A percentile compares a stretch with the other conserved stretches of the same genome.
These are phyloP conservation scores for Aspergillus brunneoviolaceus DNA, from an alignment of 2,329 filamentous ascomycete genomes.

Conservation along the genomic window DNA sequence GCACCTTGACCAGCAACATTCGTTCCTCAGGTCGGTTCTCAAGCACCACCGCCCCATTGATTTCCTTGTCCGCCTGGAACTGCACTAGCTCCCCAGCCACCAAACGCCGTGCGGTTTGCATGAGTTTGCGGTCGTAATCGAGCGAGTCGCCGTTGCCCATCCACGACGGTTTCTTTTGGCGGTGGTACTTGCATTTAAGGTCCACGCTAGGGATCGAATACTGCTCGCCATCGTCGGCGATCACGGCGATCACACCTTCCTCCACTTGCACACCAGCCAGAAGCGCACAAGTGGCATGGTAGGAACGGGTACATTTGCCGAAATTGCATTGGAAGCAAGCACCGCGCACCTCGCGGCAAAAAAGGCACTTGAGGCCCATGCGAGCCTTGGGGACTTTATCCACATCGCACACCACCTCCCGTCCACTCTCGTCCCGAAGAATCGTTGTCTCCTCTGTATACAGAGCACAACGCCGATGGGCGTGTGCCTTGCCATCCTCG, in stretches of 20 bases:
- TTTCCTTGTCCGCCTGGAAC: slow-evolving; percentile 79
- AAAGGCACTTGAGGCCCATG: slow-evolving; percentile 88
- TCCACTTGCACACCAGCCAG: slow-evolving; percentile 91
- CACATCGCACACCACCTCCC: slow-evolving; percentile 75
- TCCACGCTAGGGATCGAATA: slow-evolving; percentile 91
- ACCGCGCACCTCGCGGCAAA: slow-evolving; percentile 91
- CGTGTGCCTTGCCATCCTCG: slow-evolving; percentile 75
- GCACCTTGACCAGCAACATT: slow-evolving; percentile 73
- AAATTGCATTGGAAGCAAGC: slow-evolving; percentile 95
- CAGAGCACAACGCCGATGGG: slow-evolving; percentile 82
- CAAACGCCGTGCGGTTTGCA: slow-evolving; percentile 66
- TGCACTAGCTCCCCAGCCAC: slow-evolving; percentile 77
- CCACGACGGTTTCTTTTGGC: slow-evolving; percentile 80
- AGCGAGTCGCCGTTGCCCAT: slow-evolving; percentile 62
- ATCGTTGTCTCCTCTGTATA: slow-evolving; percentile 94
- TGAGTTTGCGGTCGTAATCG: slow-evolving; percentile 68
- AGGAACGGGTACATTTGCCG: slow-evolving; percentile 89
- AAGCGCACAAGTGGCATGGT: slow-evolving; percentile 92
- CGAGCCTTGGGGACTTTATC: slow-evolving; percentile 82
- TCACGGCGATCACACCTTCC: slow-evolving; percentile 78
- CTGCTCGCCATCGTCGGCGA: slow-evolving; percentile 85
- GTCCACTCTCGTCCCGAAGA: slow-evolving; percentile 64
- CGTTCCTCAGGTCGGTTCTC: slow-evolving; percentile 78
- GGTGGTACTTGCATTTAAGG: slow-evolving; percentile 91
- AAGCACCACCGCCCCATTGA: slow-evolving; percentile 84